Percentiles rank a stretch among this genome's conserved stretches.
Evolutionary conservation across 225 moss, liverwort and hornwort genomes (phyloP).

Genomic region (Antitrichia curtipendula): DNA sequence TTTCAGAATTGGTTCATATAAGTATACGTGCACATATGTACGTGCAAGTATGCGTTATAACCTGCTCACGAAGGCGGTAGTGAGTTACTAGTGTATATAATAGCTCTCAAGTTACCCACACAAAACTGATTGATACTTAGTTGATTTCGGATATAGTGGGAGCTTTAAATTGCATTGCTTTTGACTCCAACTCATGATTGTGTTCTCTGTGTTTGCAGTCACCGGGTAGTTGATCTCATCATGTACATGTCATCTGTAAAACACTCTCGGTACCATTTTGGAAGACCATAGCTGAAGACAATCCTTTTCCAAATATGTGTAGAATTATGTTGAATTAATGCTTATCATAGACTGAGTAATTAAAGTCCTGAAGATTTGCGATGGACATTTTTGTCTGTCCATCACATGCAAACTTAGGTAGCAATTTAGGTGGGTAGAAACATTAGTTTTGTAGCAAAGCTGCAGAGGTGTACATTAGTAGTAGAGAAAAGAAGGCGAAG

Average conservation of each 20-base stretch:
- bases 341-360: neutral
- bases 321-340: neutral
- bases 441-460: constrained; percentile 3
- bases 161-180: neutral
- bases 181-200: neutral
- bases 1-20: neutral
- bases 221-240: constrained; percentile 43
- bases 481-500: constrained; percentile 4
- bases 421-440: neutral
- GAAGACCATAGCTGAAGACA: neutral
- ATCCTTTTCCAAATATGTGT: neutral
- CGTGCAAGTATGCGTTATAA: neutral
- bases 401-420: neutral
- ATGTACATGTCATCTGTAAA: constrained; percentile 40
- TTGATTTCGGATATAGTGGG: neutral
- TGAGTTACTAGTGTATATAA: neutral
- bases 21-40: neutral
- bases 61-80: neutral
- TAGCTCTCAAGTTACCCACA: neutral
- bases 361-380: neutral
- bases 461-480: neutral
- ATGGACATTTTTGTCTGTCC: neutral
- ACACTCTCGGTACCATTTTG: constrained; percentile 31
- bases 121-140: neutral
- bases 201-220: neutral